Evolutionary conservation across 768 basidiomycete species (phyloP), one percentile per base, ranked within the genome.

Genomic region (Exsudoporus frostii): DNA sequence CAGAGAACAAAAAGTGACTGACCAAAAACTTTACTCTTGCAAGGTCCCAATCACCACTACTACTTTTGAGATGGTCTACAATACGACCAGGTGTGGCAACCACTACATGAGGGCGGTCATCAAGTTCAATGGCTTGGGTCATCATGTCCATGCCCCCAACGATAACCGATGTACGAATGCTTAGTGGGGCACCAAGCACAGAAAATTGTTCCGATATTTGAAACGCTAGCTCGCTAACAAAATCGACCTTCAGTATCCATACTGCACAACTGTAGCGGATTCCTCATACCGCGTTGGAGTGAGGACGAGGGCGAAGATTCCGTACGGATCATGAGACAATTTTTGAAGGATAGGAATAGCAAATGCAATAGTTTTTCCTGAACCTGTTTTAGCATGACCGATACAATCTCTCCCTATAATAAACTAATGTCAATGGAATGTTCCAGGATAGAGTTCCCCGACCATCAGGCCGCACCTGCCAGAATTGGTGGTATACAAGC

Each of bases 91-190:
- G 97, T 0, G 97, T 99, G 8, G 95, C 97, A 42, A 99, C 85
- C 22, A 98, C 86, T 34, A 99, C 80, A 67, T 98, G 97, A 0
- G 97, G 97, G 38, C 89, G 81, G 57, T 85, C 82, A 3, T 79
- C 78, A 14, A 99, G 81, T 63, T 95, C 93, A 17, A 91, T 75
- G 0, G 96, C 92, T 67, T 99, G 97, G 1, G 84, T 68, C 78
- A 97, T 92, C 87, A 96, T 96, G 63, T 99, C 97, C 92, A 99
- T 96, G 6, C 97, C 97, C 17, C 97, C 97, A 2, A 98, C 94
- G 30, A 98, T 76, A 8, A 98, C 93, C 10, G 88, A 82, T 9
- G 93, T 96, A 29, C 85, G 84, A 44, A 92, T 71, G 63, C 87
- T 92, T 53, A 97, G 72, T 11, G 92, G 76, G 17, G 82, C 77